A percentile compares a stretch with the other conserved stretches of the same genome.
Conservation (phyloP, 176 grass and related monocot genomes). For the Avena insularis region DNA sequence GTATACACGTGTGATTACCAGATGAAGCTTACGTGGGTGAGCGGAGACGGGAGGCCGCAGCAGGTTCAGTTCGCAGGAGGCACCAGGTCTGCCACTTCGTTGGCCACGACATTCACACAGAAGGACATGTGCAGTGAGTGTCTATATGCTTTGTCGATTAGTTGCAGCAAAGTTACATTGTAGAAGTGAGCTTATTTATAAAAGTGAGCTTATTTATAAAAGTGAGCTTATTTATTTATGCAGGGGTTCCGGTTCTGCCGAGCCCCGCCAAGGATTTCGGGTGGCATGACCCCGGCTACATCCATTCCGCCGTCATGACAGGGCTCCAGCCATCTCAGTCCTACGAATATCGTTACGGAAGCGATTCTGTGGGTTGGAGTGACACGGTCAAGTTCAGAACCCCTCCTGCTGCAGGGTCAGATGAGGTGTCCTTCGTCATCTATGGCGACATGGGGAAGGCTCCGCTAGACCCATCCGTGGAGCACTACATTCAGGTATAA, state of each 20-base stretch:
- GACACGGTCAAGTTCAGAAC: constrained; percentile 57
- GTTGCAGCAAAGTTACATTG: background rate
- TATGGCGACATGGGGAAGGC: constrained; percentile 96
- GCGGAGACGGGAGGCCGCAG: constrained; percentile 73
- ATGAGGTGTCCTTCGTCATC: constrained; percentile 57
- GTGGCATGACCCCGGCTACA: constrained; percentile 86
- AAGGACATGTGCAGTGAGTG: constrained; percentile 91
- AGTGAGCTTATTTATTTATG: background rate
- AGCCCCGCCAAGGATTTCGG: constrained; percentile 88
- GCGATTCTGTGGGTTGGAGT: constrained; percentile 83
- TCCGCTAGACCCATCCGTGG: constrained; percentile 78
- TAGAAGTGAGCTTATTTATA: background rate
- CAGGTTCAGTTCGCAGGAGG: constrained; percentile 59
- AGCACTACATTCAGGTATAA: constrained; percentile 84
- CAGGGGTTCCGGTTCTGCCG: constrained; percentile 34
- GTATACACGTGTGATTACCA: constrained; percentile 25
- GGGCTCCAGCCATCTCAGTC: constrained; percentile 65
- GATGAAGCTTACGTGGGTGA: constrained; percentile 93
- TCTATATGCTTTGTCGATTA: background rate
- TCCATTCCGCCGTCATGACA: constrained; percentile 77
- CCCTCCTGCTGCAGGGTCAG: constrained; percentile 67
- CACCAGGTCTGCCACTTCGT: constrained; percentile 48
- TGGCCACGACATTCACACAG: constrained; percentile 61
- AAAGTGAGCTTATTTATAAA: no score
- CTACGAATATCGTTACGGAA: constrained; percentile 78